Evolutionary conservation across 164 flowering plant genomes (phyloP), one percentile per base, ranked within the genome.

Genomic region (Sextonia rubra): DNA sequence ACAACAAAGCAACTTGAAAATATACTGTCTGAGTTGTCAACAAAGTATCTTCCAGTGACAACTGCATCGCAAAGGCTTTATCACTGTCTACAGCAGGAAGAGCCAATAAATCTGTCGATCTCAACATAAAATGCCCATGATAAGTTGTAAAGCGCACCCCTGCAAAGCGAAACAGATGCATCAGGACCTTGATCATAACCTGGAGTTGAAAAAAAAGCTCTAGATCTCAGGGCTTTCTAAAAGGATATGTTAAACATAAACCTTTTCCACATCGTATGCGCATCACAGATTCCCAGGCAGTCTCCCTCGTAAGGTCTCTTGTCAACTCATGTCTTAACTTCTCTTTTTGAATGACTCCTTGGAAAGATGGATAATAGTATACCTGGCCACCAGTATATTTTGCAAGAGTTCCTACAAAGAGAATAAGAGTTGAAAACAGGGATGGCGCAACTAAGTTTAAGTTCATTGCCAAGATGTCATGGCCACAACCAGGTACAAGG

Each of bases 1-100:
- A 96, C 99, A 96, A 81, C 74, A 96, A 77, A 78, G 99, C 98
- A 81, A 90, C 95, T 87, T 96, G 99, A 83, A 96, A 96, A 78
- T 88, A 93, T 58, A 96, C 94, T 1, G 89, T 87, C 79, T 80
- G 92, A 47, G 91, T 87, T 18, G 93, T 90, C 76, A 96, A 72
- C 64, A 96, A 80, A 23, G 98, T 88, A 69, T 96, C 99, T 77
- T 96, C 99, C 71, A 91, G 91, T 75, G 90, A 80, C 69, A 96
- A 82, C 78, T 91, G 97, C 89, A 88, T 85, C 23, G 95, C 97
- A 82, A 84, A 93, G 75, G 99, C 99, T 80, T 93, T 93, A 84
- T 96, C 99, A 90, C 97, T 90, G 84, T 96, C 99, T 15, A 96
- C 98, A 75, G 98, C 97, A 52, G 99, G 99, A 80, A 96, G 97